A percentile compares a stretch with the other conserved stretches of the same genome.
These are phyloP conservation scores for Cubamyces lactineus DNA, from an alignment of 768 basidiomycete species.

Conservation along the genomic window DNA sequence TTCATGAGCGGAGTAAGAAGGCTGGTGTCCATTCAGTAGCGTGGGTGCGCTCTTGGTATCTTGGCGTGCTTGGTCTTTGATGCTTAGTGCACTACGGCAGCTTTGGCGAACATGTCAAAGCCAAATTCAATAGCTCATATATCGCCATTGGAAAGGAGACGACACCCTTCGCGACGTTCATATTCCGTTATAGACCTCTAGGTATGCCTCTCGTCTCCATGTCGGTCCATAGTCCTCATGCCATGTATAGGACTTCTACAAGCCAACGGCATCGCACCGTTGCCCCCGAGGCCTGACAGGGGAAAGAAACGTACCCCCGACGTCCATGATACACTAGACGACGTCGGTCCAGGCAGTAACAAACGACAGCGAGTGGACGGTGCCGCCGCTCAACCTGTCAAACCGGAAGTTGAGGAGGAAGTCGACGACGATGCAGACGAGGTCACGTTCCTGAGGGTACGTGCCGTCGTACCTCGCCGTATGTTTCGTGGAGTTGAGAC, in stretches of 20 bases:
- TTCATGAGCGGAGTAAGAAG: constrained; percentile 27
- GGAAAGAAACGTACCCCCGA: not conserved
- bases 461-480: not conserved
- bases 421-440: not conserved
- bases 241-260: not conserved
- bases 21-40: constrained; percentile 18
- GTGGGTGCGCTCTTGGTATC: not conserved
- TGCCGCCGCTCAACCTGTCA: not conserved
- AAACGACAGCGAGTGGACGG: not conserved
- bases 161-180: constrained; percentile 17
- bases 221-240: not conserved
- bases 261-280: constrained; percentile 1
- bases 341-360: not conserved
- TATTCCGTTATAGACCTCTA: constrained; percentile 18
- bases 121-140: not conserved
- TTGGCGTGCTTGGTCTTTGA: too few relatives aligned
- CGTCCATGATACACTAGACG: not conserved
- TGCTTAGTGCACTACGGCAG: not conserved
- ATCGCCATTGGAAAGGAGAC: not conserved
- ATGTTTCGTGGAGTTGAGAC: not conserved
- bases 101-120: not conserved
- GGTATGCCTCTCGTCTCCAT: not conserved
- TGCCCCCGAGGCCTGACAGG: not conserved
- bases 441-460: not conserved
- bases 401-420: not conserved